Percentiles rank a stretch among this genome's conserved stretches.
phyloP scores from a whole-genome alignment of 73 alveolate genomes.

The Paramecium bursaria region DNA sequence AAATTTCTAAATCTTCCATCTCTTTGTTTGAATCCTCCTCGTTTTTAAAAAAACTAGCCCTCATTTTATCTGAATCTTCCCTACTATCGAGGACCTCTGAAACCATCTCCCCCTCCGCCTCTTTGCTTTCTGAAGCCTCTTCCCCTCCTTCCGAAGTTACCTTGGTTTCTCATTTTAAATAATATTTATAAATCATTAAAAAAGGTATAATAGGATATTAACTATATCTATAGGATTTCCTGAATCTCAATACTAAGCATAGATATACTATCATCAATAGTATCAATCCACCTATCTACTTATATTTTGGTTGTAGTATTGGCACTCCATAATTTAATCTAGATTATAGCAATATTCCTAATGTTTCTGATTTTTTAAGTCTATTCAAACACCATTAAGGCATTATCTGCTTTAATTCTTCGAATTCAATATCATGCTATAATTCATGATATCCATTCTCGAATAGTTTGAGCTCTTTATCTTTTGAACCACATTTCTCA shows the following conservation, averaged over 20 bases:
- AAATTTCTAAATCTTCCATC: too few species aligned
- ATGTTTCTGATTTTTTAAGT: not conserved
- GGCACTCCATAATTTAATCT: not conserved
- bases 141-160: too few species aligned
- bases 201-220: slow-evolving; percentile 28
- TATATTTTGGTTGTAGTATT: not conserved
- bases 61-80: too few species aligned
- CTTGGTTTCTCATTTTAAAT: too few species aligned
- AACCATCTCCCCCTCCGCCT: too few species aligned
- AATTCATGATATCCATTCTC: slow-evolving; percentile 68
- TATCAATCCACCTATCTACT: not conserved
- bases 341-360: slow-evolving; percentile 2
- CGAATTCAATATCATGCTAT: slow-evolving; percentile 62
- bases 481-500: slow-evolving; percentile 33
- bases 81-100: too few species aligned
- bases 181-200: slow-evolving; percentile 9
- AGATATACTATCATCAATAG: not conserved
- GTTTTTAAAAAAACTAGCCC: too few species aligned
- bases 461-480: slow-evolving; percentile 52
- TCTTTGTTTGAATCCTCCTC: too few species aligned
- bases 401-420: slow-evolving; percentile 2
- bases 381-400: not conserved
- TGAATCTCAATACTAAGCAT: not conserved
- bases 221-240: not conserved
- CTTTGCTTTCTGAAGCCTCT: too few species aligned